Base-by-base conservation (phyloP, 805 yeast species). In the Yamadazyma kitorensis region DNA sequence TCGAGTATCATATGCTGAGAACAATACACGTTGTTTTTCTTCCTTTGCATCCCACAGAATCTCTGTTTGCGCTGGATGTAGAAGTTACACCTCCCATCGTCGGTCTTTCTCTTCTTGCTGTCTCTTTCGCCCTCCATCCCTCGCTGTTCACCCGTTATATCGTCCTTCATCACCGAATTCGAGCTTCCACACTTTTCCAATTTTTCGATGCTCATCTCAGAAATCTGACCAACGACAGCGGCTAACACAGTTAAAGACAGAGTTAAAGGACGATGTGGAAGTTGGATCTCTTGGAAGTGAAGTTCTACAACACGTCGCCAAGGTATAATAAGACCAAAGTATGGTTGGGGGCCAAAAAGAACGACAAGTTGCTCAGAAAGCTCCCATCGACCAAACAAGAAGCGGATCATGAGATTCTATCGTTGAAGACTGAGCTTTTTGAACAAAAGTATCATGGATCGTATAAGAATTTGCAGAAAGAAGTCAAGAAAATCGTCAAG, bases 21-120 rank as follows among this genome's bases (percentile, higher is more conserved):
- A 54, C 94, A 84, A 48, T 54, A 81, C 24, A 54, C 53, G 15
- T 65, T 66, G 19, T 58, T 72, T 8, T 61, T 55, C 36, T 72
- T 69, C 20, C 83, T 61, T 39, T 79, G 80, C 71, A 82, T 68
- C 4, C 77, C 74, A 55, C 94, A 84, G 28, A 55, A 57, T 36
- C 86, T 61, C 24, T 69, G 68, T 54, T 76, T 79, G 48, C 67
- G 68, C 9, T 52, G 59, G 12, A 80, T 52, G 30, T 65, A 60
- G 48, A 50, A 78, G 39, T 68, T 70, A 54, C 88, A 76, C 57
- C 39, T 27, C 11, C 23, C 4, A 6, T n/a, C 15, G 16, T 33
- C 29, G 13, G 16, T 34, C 19, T 28, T 27, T 3, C 20, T 10
- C 11, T 17, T 9, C 16, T 29, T 29, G 24, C 7, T 3, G 16